These are phyloP conservation scores for Sistotremastrum niveocremeum DNA, from an alignment of 768 basidiomycete species.

Conservation along the genomic window DNA sequence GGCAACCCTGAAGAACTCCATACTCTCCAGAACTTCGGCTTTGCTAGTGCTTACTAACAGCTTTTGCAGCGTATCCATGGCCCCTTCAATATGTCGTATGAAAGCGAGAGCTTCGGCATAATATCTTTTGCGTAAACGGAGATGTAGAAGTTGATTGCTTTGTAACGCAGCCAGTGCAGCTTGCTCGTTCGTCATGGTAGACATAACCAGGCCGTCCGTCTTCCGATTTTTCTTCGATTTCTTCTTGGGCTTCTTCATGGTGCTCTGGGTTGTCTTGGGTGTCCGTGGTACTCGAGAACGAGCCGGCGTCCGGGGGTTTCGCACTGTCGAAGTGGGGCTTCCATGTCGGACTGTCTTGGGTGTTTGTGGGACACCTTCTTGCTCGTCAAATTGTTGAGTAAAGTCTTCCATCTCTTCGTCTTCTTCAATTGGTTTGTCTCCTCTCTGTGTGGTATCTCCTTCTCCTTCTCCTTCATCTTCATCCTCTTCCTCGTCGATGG, in stretches of 20 bases:
- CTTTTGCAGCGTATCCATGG: slow-evolving; percentile 59
- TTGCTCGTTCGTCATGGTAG: slow-evolving; percentile 55
- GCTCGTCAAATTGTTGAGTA: slow-evolving; percentile 29
- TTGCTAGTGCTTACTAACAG: slow-evolving; percentile 81
- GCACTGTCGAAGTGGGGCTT: slow-evolving; percentile 1
- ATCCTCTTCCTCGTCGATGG: slow-evolving; percentile 18
- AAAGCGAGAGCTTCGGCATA: slow-evolving; percentile 77
- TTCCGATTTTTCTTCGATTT: slow-evolving; percentile 44
- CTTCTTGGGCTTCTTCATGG: slow-evolving; percentile 29
- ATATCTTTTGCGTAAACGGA: slow-evolving; percentile 72
- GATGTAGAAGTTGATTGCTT: slow-evolving; percentile 46
- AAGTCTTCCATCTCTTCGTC: slow-evolving; percentile 21
- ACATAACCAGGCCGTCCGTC: slow-evolving; percentile 55
- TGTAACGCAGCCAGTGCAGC: slow-evolving; percentile 57
- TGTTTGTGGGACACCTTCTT: slow-evolving; percentile 10
- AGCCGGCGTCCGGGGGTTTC: no score
- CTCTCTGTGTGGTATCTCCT: slow-evolving; percentile 9
- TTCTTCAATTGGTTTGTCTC: slow-evolving; percentile 8
- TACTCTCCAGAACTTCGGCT: slow-evolving; percentile 68
- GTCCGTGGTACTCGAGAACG: no score
- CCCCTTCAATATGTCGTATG: slow-evolving; percentile 52
- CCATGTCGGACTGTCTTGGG: slow-evolving; percentile 13
- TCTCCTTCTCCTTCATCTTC: slow-evolving; percentile 20
- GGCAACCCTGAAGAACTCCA: slow-evolving; percentile 80
- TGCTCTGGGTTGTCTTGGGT: slow-evolving; percentile 13